These are phyloP conservation scores for Penicillium paradoxum DNA, from an alignment of 495 filamentous ascomycete genomes.

Conservation along the genomic window DNA sequence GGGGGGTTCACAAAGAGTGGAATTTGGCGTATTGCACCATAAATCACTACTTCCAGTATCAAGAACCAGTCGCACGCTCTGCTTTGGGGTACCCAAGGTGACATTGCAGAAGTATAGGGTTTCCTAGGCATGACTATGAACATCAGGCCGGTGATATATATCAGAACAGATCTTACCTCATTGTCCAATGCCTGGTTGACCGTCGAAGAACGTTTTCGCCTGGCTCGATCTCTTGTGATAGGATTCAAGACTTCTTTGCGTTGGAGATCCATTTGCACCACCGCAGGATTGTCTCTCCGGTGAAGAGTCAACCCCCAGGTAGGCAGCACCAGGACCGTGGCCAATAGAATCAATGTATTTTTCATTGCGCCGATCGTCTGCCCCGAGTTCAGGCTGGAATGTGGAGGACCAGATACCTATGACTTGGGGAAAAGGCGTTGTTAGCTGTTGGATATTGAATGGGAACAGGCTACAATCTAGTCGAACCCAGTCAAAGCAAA, in stretches of 20 bases:
- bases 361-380: slow-evolving; percentile 15
- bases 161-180: slow-evolving; percentile 26
- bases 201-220: slow-evolving; percentile 33
- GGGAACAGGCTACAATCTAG: neutral
- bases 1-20: slow-evolving; percentile 49
- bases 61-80: slow-evolving; percentile 60
- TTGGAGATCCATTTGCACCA: slow-evolving; percentile 36
- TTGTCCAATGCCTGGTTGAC: slow-evolving; percentile 38
- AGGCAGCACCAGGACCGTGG: slow-evolving; percentile 19
- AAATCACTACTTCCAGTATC: slow-evolving; percentile 89
- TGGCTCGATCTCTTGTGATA: slow-evolving; percentile 27
- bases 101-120: slow-evolving; percentile 66
- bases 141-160: neutral
- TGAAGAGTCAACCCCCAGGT: slow-evolving; percentile 24
- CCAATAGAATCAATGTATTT: slow-evolving; percentile 15
- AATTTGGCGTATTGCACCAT: slow-evolving; percentile 72
- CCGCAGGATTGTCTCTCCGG: slow-evolving; percentile 30
- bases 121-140: slow-evolving; percentile 20
- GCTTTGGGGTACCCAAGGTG: slow-evolving; percentile 66
- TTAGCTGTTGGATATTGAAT: neutral
- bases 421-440: too few relatives aligned
- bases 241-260: slow-evolving; percentile 35
- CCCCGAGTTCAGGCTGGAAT: neutral
- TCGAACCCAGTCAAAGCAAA: neutral
- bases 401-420: neutral